Evolutionary conservation across 1,284 basidiomycete species (phyloP), one percentile per base, ranked within the genome.

Genomic region (Tranzscheliella williamsii): DNA sequence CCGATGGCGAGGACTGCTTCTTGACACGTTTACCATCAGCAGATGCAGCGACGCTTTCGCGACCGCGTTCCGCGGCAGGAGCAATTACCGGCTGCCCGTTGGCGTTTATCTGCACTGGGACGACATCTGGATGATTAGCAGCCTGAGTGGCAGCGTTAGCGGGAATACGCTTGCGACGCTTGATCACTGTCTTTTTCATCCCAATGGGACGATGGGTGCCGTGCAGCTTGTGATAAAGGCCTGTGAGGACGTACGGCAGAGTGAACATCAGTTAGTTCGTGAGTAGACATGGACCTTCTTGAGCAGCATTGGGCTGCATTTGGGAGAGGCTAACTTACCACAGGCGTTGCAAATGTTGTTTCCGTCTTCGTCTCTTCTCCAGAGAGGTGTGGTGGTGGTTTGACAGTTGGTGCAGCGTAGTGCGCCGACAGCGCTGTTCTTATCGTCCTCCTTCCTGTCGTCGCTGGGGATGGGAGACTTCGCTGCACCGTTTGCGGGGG

Each of bases 141-240:
- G 60, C 49, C 36, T 63, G 60, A 2, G 49, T 46, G 18, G 53
- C 42, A 4, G 60, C 60, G 22, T 63, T 63, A 32, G 60, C 60
- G 3, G 60, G 60, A 12, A 97, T 91, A 66, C 94, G 87, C 81
- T 97, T 97, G 58, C 94, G 84, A 27, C 94, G 86, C 82, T 98
- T 98, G 83, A 98, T 98, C 69, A 96, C 91, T 3, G 90, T 89
- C 83, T 97, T 96, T 81, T 95, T 96, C 91, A 98, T 93, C 49
- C 91, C 91, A 58, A 94, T 94, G 24, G 94, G 94, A 33, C 94
- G 86, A 71, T 96, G 92, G 1, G 90, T 91, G 48, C 92, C 91
- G 81, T 98, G 94, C 11, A 98, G 84, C 80, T 98, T 98, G 83
- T 92, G 93, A 81, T 97, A 98, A 5, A 98, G 84, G 52, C 92